Evolutionary conservation across 1,284 basidiomycete species (phyloP).

Genomic region (Cutaneotrichosporon sp.): DNA sequence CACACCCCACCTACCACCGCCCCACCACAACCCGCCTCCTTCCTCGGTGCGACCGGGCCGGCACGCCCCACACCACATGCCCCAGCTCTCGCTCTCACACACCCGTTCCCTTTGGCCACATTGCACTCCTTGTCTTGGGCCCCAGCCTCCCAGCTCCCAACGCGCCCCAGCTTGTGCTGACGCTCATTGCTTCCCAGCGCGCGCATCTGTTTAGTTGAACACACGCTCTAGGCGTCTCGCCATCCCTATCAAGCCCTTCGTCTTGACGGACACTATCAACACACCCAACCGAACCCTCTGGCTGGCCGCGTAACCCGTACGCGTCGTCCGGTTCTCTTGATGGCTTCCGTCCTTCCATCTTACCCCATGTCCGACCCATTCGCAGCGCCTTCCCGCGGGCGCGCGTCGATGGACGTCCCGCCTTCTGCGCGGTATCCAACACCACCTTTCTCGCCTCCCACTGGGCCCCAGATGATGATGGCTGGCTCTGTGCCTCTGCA

Average conservation of each 20-base stretch:
- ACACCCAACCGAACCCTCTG: background rate
- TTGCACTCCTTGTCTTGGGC: background rate
- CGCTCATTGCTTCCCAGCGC: background rate
- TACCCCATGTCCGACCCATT: constrained; percentile 28
- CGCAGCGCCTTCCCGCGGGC: constrained; percentile 20
- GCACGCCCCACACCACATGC: background rate
- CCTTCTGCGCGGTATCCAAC: constrained; percentile 18
- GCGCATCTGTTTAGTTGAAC: background rate
- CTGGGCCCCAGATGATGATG: constrained; percentile 10
- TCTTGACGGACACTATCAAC: background rate
- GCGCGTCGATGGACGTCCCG: constrained; percentile 22
- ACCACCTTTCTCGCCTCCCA: constrained; percentile 19
- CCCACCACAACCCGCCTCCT: background rate
- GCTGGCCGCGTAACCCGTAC: background rate
- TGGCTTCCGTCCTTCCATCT: constrained; percentile 21
- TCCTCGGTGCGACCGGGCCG: background rate
- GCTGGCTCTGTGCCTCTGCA: constrained; percentile 15
- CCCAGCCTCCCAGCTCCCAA: background rate
- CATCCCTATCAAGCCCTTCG: constrained; percentile 1
- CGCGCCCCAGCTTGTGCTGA: background rate
- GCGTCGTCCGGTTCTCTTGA: constrained; percentile 2
- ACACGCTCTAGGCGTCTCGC: background rate
- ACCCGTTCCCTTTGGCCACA: background rate
- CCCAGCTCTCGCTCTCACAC: background rate
- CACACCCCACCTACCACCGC: background rate